Evolutionary conservation across 805 yeast genomes (phyloP).

Genomic region (Alloascoidea africana): DNA sequence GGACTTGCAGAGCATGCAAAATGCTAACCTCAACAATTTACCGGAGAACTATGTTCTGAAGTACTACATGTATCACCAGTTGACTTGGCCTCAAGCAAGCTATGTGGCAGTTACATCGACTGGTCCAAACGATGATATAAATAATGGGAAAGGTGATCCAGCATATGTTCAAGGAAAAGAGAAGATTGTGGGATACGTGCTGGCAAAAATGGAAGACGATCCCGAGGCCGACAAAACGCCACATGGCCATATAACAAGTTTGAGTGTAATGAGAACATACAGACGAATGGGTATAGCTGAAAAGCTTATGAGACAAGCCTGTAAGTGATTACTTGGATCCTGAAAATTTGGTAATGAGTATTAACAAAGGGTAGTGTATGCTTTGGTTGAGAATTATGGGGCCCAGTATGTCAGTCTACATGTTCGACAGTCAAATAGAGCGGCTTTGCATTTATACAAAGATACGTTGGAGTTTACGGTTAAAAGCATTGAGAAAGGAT

Average conservation of each 20-base stretch:
- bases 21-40: constrained; percentile 70
- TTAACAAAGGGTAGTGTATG: too few relatives aligned
- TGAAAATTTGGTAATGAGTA: background rate
- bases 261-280: constrained; percentile 91
- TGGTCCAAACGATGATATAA: constrained; percentile 14
- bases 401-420: constrained; percentile 82
- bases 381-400: constrained; percentile 66
- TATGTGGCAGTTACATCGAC: constrained; percentile 74
- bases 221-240: constrained; percentile 57
- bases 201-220: constrained; percentile 95
- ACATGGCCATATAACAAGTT: constrained; percentile 88
- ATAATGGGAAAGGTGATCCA: constrained; percentile 33
- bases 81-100: constrained; percentile 96
- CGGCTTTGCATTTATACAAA: constrained; percentile 83
- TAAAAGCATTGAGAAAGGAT: constrained; percentile 66
- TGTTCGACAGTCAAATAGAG: constrained; percentile 85
- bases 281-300: constrained; percentile 93
- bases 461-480: constrained; percentile 79
- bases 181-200: constrained; percentile 87
- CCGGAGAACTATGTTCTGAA: constrained; percentile 92
- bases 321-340: constrained; percentile 9
- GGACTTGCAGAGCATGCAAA: constrained; percentile 91
- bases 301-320: constrained; percentile 71
- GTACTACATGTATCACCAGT: constrained; percentile 84
- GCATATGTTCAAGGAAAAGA: constrained; percentile 52